Evolutionary conservation across 179 eudicot species (phyloP).

Genomic region (Beta lomatogona): DNA sequence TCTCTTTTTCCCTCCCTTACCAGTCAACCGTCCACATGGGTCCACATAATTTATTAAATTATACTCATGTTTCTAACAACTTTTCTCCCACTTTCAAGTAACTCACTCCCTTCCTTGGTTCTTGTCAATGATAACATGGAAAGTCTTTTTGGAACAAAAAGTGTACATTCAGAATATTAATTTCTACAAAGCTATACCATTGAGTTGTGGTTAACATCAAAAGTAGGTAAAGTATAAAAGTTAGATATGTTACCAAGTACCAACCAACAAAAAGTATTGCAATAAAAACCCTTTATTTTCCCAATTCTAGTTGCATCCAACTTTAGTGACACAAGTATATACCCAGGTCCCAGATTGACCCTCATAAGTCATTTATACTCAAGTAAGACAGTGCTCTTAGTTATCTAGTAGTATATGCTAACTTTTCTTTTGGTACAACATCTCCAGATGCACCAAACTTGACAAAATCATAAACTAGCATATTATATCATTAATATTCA

Average conservation of each 20-base stretch:
- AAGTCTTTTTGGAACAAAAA: too few relatives aligned
- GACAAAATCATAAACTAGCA: neutral
- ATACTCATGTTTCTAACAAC: too few relatives aligned
- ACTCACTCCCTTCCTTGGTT: too few relatives aligned
- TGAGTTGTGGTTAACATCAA: neutral
- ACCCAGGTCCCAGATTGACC: neutral
- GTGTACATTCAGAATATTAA: neutral
- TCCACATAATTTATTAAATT: too few relatives aligned
- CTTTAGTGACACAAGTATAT: neutral
- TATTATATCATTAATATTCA: neutral
- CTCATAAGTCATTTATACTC: neutral
- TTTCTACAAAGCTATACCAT: neutral
- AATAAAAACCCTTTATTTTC: neutral
- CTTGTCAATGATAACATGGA: too few relatives aligned
- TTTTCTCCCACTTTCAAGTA: too few relatives aligned
- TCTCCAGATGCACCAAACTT: conserved; percentile 7
- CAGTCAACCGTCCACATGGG: too few relatives aligned
- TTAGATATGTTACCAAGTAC: neutral
- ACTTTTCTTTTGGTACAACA: neutral
- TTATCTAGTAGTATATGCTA: neutral
- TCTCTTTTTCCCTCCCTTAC: too few relatives aligned
- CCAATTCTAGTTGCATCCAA: neutral
- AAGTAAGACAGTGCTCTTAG: neutral
- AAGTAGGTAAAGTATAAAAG: neutral
- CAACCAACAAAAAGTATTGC: neutral